phyloP scores from a whole-genome alignment of 1,284 basidiomycete genomes.

The Cutaneotrichosporon arboriforme region DNA sequence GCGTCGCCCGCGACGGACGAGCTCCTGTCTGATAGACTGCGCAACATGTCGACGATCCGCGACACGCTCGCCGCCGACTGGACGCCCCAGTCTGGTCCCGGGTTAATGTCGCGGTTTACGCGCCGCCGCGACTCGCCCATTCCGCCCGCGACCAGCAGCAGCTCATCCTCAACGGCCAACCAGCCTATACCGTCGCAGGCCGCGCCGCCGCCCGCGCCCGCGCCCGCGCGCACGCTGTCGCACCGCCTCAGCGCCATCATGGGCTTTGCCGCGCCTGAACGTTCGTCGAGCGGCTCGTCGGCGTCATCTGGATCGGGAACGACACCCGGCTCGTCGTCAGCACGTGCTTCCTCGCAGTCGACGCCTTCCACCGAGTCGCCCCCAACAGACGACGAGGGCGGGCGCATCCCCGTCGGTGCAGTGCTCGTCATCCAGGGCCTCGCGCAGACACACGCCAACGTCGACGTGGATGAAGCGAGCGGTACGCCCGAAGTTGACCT shows the following conservation, averaged over 20 bases:
- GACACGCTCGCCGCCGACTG: constrained; percentile 28
- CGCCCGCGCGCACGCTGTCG: constrained; percentile 3
- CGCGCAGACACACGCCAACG: constrained; percentile 38
- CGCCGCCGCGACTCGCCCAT: constrained; percentile 10
- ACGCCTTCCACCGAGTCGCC: constrained; percentile 1
- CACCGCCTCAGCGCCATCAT: constrained; percentile 21
- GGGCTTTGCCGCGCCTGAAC: constrained; percentile 14
- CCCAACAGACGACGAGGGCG: constrained; percentile 8
- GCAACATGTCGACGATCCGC: constrained; percentile 28
- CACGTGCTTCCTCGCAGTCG: constrained; percentile 9
- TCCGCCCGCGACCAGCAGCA: not conserved
- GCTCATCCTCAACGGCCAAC: not conserved
- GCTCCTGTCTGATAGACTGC: constrained; percentile 27
- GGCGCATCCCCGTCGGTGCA: constrained; percentile 33
- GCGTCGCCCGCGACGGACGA: constrained; percentile 24
- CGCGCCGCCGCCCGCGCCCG: not conserved
- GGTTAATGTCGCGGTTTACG: constrained; percentile 18
- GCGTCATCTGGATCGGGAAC: constrained; percentile 2
- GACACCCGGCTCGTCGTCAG: not conserved
- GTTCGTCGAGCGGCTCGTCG: not conserved
- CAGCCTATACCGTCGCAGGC: not conserved
- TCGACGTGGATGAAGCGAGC: constrained; percentile 1
- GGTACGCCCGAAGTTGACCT: constrained; percentile 9
- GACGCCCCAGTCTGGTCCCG: constrained; percentile 10
- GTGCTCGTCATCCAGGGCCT: constrained; percentile 46